phyloP scores from a whole-genome alignment of 352 stramenopile genomes.

The Phytophthora pluvialis region DNA sequence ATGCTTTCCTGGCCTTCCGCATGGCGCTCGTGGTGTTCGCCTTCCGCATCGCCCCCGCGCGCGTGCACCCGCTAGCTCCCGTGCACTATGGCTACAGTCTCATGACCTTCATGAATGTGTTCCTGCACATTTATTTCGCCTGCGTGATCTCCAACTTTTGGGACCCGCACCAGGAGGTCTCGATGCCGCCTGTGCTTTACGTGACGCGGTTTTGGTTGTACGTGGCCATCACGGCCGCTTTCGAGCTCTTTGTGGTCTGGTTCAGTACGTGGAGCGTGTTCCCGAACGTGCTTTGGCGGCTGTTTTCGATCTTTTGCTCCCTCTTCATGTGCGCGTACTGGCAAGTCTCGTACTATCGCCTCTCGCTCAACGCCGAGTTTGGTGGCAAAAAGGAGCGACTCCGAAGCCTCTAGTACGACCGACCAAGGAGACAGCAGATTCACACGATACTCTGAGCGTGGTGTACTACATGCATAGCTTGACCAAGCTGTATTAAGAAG shows the following conservation, averaged over 20 bases:
- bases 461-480: slow-evolving; percentile 11
- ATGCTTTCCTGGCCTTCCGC: slow-evolving; percentile 63
- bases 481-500: slow-evolving; percentile 25
- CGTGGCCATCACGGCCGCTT: slow-evolving; percentile 46
- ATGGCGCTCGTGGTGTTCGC: slow-evolving; percentile 63
- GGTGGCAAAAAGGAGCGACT: slow-evolving; percentile 82
- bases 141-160: slow-evolving; percentile 87
- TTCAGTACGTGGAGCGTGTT: slow-evolving; percentile 84
- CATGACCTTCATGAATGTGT: slow-evolving; percentile 82
- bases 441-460: slow-evolving; percentile 18
- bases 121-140: slow-evolving; percentile 76
- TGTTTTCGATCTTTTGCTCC: slow-evolving; percentile 63
- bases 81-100: slow-evolving; percentile 80
- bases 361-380: slow-evolving; percentile 74
- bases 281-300: slow-evolving; percentile 74
- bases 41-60: slow-evolving; percentile 59
- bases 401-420: slow-evolving; percentile 59
- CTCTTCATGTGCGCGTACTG: slow-evolving; percentile 63
- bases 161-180: slow-evolving; percentile 51
- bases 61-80: slow-evolving; percentile 73
- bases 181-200: slow-evolving; percentile 78
- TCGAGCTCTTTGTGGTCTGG: slow-evolving; percentile 79
- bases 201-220: slow-evolving; percentile 76
- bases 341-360: slow-evolving; percentile 77
- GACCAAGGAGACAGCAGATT: slow-evolving; percentile 6